These are phyloP conservation scores for Irpex sp. DNA, from an alignment of 1,284 basidiomycete species.

Conservation along the genomic window DNA sequence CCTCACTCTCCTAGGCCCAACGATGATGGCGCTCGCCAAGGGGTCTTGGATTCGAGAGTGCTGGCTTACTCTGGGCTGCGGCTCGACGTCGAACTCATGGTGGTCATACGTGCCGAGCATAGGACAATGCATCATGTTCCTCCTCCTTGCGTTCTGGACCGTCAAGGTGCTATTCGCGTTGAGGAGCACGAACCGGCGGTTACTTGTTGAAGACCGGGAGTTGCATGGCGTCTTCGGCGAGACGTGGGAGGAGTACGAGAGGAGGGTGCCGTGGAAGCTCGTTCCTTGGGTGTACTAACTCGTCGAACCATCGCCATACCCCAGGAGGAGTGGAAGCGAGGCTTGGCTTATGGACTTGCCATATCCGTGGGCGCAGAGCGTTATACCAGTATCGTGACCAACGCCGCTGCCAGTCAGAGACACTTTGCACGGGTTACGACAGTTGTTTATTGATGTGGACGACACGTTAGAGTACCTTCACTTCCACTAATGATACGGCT, in stretches of 20 bases:
- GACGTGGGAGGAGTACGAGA: slow-evolving; percentile 53
- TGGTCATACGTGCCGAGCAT: slow-evolving; percentile 1
- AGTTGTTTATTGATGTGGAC: no score
- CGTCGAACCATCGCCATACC: no score
- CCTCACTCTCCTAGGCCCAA: slow-evolving; percentile 24
- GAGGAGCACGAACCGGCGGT: slow-evolving; percentile 22
- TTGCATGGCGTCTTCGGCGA: slow-evolving; percentile 46
- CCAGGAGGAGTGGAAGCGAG: no score
- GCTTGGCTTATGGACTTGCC: no score
- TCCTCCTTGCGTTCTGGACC: slow-evolving; percentile 23
- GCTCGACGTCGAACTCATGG: slow-evolving; percentile 34
- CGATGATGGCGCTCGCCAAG: slow-evolving; percentile 20
- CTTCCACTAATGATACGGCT: no score
- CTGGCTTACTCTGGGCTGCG: slow-evolving; percentile 7
- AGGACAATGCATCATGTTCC: slow-evolving; percentile 18
- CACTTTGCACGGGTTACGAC: no score
- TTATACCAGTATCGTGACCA: no score
- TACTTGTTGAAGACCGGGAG: slow-evolving; percentile 45
- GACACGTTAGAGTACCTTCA: no score
- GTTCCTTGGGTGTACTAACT: slow-evolving; percentile 39
- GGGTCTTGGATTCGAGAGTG: slow-evolving; percentile 26
- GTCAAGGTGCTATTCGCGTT: slow-evolving; percentile 24
- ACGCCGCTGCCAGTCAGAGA: no score
- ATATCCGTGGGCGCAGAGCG: no score
- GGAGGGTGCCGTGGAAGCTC: slow-evolving; percentile 48